phyloP scores from a whole-genome alignment of 768 basidiomycete genomes.

The Ramaria rubella region DNA sequence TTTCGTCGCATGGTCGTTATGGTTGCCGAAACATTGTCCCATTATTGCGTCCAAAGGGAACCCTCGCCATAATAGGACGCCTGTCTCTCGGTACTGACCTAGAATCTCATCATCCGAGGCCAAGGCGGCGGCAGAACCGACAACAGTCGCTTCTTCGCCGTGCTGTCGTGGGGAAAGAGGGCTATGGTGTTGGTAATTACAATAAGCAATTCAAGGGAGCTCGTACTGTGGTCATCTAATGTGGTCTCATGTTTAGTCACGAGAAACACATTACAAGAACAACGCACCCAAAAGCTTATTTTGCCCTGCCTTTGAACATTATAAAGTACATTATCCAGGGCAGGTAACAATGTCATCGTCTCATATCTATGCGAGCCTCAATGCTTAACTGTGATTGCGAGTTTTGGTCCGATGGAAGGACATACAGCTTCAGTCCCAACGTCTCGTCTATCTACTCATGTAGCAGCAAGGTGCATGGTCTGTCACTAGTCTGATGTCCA shows the following conservation, averaged over 20 bases:
- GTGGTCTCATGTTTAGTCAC: not conserved
- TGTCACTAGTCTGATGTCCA: not conserved
- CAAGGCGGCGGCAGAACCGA: constrained; percentile 85
- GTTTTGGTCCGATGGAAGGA: not conserved
- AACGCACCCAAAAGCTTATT: constrained; percentile 74
- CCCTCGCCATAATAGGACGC: constrained; percentile 83
- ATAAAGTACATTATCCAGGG: constrained; percentile 81
- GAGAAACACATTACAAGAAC: not conserved
- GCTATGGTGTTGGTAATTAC: not conserved
- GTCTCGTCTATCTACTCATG: constrained; percentile 60
- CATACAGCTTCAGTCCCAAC: constrained; percentile 57
- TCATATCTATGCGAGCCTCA: constrained; percentile 48
- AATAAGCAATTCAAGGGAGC: not conserved
- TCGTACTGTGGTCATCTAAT: constrained; percentile 77
- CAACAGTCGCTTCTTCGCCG: constrained; percentile 86
- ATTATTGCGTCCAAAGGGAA: constrained; percentile 76
- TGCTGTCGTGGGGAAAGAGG: constrained; percentile 38
- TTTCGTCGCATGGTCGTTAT: constrained; percentile 72
- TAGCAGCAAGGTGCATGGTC: not conserved
- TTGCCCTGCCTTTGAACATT: constrained; percentile 93
- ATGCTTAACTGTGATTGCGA: not conserved
- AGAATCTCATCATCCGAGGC: constrained; percentile 83
- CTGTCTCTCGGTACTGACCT: constrained; percentile 93
- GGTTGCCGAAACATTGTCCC: constrained; percentile 88
- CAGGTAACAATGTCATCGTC: constrained; percentile 73